Conservation (phyloP, 2,329 filamentous ascomycete genomes). For the Talaromyces verruculosus region DNA sequence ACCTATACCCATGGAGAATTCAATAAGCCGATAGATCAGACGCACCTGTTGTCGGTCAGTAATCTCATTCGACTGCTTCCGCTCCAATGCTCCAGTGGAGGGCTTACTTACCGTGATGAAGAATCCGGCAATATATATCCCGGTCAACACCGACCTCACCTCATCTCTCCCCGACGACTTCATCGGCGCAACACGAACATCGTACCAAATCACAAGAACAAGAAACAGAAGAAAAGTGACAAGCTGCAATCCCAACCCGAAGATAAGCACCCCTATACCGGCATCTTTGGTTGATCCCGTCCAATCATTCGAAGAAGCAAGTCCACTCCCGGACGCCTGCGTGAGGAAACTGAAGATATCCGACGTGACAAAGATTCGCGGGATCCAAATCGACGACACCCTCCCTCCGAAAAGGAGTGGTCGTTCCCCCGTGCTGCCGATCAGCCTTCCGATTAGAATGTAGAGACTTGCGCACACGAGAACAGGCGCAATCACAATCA, state of each 20-base stretch:
- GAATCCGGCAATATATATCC: conserved; percentile 42
- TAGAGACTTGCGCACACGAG: conserved; percentile 34
- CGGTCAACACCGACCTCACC: conserved; percentile 25
- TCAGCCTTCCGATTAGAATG: conserved; percentile 37
- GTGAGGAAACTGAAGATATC: conserved; percentile 37
- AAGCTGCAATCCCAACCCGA: conserved; percentile 34
- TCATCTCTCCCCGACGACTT: conserved; percentile 6
- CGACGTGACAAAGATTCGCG: conserved; percentile 34
- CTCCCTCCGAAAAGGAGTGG: conserved; percentile 23
- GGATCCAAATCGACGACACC: conserved; percentile 28
- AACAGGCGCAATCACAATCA: conserved; percentile 39
- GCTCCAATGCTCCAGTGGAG: conserved; percentile 31
- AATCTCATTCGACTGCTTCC: conserved; percentile 30
- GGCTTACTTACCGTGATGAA: conserved; percentile 38
- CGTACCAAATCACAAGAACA: conserved; percentile 27
- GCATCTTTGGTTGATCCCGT: conserved; percentile 27
- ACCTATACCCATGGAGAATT: conserved; percentile 25
- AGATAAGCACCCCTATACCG: conserved; percentile 27
- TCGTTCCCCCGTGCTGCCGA: conserved; percentile 31
- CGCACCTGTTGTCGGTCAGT: conserved; percentile 24
- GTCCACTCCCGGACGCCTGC: conserved; percentile 28
- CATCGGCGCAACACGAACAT: conserved; percentile 27
- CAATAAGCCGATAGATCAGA: conserved; percentile 26
- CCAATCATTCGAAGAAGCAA: conserved; percentile 23
- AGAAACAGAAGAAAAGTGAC: conserved; percentile 34